Evolutionary conservation across 257 asterid species (phyloP), one percentile per base, ranked within the genome.

Genomic region (Echites panduratus): DNA sequence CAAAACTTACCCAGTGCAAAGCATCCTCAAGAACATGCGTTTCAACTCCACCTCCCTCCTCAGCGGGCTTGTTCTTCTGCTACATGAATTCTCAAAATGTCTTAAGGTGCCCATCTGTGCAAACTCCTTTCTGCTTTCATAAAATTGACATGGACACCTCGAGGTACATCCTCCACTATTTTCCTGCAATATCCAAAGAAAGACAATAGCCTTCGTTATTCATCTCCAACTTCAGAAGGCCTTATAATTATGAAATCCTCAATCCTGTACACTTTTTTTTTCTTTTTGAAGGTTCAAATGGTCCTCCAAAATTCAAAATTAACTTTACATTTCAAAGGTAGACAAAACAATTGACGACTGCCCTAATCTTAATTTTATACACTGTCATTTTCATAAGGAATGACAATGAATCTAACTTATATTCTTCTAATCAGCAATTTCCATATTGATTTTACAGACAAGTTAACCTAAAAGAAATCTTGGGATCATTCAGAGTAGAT

Each of bases 1-100:
- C 32, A 45, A 61, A 69, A 75, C 81, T 68, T 83, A 94, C 98
- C 98, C 98, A 91, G 58, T 94, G 98, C 66, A 97, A 97, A 70
- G 98, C 97, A 82, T 91, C 98, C 85, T 94, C 98, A 16, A 94
- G 93, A 68, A 91, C 96, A 67, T 94, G 97, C 98, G 91, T 94
- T 82, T 94, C 98, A 70, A 94, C 96, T 70, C 97, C 98, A 12
- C 91, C 98, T 79, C 96, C 97, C 80, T 88, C 98, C 83, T 94
- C 91, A 29, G 71, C 88, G n/a, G 56, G 98, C 98, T 85, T 91
- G 97, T 82, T 87, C 93, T 86, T 91, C 98, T 4, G 98, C 98
- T 58, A 79, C 82, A 82, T 94, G 98, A 82, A 94, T 94, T 81
- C 98, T 86, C 63, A 57, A 89, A 61, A 91, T 85, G 79, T 94